Percentiles rank a stretch among this genome's conserved stretches.
Evolutionary conservation across 2,329 filamentous ascomycete genomes (phyloP).

Genomic region (Colletotrichum orchidophilum): DNA sequence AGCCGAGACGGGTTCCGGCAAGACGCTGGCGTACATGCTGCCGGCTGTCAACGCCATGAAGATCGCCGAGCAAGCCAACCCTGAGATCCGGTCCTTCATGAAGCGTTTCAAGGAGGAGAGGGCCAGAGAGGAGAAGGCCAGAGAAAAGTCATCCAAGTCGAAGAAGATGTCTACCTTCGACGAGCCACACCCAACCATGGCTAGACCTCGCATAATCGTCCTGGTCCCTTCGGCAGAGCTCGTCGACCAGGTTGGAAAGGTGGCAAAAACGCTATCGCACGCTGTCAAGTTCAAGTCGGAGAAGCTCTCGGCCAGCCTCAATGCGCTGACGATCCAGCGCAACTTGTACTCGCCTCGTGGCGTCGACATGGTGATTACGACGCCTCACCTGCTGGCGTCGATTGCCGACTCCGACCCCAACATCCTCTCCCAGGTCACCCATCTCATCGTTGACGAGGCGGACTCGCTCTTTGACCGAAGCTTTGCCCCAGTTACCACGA

Average conservation of each 20-base stretch:
- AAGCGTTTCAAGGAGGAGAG: constrained; percentile 64
- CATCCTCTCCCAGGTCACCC: constrained; percentile 87
- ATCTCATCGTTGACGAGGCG: constrained; percentile 93
- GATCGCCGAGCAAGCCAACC: constrained; percentile 71
- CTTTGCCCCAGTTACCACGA: constrained; percentile 84
- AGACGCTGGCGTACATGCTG: constrained; percentile 91
- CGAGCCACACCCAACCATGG: constrained; percentile 77
- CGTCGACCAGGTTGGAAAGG: constrained; percentile 83
- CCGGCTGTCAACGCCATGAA: constrained; percentile 90
- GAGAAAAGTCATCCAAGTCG: constrained; percentile 62
- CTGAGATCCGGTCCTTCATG: constrained; percentile 65
- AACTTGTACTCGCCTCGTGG: constrained; percentile 83
- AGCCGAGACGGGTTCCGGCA: constrained; percentile 96
- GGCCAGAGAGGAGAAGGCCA: constrained; percentile 64
- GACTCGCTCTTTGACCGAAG: constrained; percentile 95
- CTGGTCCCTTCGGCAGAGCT: constrained; percentile 93
- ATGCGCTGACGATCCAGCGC: constrained; percentile 81
- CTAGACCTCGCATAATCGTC: constrained; percentile 83
- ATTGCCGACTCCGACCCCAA: constrained; percentile 92
- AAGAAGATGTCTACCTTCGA: constrained; percentile 70
- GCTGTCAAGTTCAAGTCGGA: constrained; percentile 87
- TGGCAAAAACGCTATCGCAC: constrained; percentile 86
- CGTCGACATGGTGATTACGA: constrained; percentile 86
- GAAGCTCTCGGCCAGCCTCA: constrained; percentile 81
- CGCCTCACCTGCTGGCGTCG: constrained; percentile 87